A percentile compares a stretch with the other conserved stretches of the same genome.
Evolutionary conservation across 2,329 filamentous ascomycete species (phyloP).

Genomic region (Cryphonectria radicalis): DNA sequence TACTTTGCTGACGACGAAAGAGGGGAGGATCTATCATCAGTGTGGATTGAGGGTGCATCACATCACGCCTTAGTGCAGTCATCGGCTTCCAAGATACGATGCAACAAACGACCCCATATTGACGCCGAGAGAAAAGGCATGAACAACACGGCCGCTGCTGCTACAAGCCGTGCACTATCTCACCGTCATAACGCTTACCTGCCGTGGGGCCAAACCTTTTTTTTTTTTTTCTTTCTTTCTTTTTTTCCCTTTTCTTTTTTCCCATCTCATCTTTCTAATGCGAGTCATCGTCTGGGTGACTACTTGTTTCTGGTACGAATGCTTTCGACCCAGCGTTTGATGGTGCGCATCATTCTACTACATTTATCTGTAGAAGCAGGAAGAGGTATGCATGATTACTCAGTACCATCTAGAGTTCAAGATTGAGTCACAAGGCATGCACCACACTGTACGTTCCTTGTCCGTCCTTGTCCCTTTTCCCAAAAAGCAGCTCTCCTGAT

Average conservation of each 20-base stretch:
- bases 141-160: constrained; percentile 4
- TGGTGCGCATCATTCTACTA: not conserved
- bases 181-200: constrained; percentile 16
- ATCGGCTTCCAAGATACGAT: constrained; percentile 11
- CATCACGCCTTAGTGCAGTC: constrained; percentile 10
- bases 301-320: not conserved
- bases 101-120: constrained; percentile 10
- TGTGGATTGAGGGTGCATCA: constrained; percentile 15
- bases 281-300: not conserved
- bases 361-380: not conserved
- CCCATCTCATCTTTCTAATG: not conserved
- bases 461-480: not conserved
- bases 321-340: not conserved
- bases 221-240: not conserved
- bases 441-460: not conserved
- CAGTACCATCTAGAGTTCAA: not conserved
- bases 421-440: not conserved
- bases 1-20: constrained; percentile 15
- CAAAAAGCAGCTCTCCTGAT: not conserved
- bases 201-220: not conserved
- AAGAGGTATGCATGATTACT: not conserved
- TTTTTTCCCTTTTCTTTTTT: not conserved
- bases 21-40: not conserved
- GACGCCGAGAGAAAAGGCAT: constrained; percentile 6
- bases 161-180: constrained; percentile 22